Conservation (phyloP, 495 filamentous ascomycete genomes). For the Podospora fimiseda region DNA sequence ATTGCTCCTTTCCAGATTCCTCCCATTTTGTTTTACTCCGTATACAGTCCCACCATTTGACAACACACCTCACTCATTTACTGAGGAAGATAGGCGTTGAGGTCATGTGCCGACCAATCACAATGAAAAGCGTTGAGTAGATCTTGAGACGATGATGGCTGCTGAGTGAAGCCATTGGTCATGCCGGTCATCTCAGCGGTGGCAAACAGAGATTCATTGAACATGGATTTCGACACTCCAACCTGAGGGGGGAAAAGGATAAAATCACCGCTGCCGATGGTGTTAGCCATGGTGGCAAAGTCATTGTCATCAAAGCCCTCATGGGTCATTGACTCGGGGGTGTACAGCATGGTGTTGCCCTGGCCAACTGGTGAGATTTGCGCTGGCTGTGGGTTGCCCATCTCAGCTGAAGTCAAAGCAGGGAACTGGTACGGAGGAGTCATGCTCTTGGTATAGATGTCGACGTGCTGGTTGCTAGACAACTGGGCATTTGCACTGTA, state of each 20-base stretch:
- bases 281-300: conserved; percentile 19
- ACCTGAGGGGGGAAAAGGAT: conserved; percentile 25
- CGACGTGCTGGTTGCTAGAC: conserved; percentile 30
- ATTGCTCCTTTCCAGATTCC: too few species aligned
- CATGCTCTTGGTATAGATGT: conserved; percentile 36
- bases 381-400: conserved; percentile 32
- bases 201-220: conserved; percentile 31
- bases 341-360: conserved; percentile 58
- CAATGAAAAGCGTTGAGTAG: conserved; percentile 28
- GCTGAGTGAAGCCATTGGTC: conserved; percentile 31
- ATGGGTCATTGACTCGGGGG: conserved; percentile 47
- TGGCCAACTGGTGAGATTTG: conserved; percentile 59
- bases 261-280: conserved; percentile 23
- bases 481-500: conserved; percentile 45
- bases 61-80: conserved; percentile 10
- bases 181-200: conserved; percentile 30
- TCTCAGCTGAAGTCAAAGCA: conserved; percentile 27
- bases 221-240: conserved; percentile 26
- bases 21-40: too few species aligned
- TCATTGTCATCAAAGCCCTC: conserved; percentile 45
- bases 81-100: conserved; percentile 23
- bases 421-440: conserved; percentile 21
- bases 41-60: too few species aligned
- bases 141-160: conserved; percentile 36
- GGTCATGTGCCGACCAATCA: conserved; percentile 38